Conservation (phyloP, 2,329 filamentous ascomycete species). For the Hymenoscyphus scutula region DNA sequence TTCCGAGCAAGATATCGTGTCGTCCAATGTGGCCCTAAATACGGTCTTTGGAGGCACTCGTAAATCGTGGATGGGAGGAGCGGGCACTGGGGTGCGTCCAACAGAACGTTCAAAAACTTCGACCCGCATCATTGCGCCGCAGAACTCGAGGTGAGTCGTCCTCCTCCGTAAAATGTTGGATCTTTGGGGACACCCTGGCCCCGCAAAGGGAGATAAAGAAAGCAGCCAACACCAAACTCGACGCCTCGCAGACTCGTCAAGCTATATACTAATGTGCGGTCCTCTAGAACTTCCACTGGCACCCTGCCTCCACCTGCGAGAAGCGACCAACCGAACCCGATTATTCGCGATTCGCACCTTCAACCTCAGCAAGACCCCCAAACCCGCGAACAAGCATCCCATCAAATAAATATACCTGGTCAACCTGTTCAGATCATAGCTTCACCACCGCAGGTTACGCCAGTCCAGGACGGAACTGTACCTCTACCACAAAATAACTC, state of each 20-base stretch:
- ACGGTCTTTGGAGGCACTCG: conserved; percentile 35
- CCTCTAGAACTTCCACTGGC: conserved; percentile 24
- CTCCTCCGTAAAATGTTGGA: background rate
- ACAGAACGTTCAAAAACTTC: conserved; percentile 29
- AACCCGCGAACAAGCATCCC: conserved; percentile 4
- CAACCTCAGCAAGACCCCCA: conserved; percentile 16
- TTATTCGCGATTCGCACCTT: conserved; percentile 21
- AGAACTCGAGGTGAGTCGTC: background rate
- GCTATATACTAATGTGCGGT: background rate
- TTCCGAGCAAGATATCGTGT: conserved; percentile 34
- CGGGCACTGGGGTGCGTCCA: conserved; percentile 30
- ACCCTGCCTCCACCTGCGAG: conserved; percentile 61
- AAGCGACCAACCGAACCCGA: conserved; percentile 58
- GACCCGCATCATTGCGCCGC: conserved; percentile 10
- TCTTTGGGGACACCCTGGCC: conserved; percentile 2
- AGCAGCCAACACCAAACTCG: background rate
- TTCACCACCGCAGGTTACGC: background rate
- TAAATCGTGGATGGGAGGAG: conserved; percentile 39
- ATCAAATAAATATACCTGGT: background rate
- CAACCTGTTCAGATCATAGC: background rate
- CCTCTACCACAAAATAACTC: background rate
- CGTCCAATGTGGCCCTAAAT: conserved; percentile 37
- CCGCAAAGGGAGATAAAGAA: conserved; percentile 17
- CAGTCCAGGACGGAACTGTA: background rate
- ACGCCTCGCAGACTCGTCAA: no score